Evolutionary conservation across 2,329 filamentous ascomycete genomes (phyloP), one percentile per base, ranked within the genome.

Genomic region (Botrytis medusae): DNA sequence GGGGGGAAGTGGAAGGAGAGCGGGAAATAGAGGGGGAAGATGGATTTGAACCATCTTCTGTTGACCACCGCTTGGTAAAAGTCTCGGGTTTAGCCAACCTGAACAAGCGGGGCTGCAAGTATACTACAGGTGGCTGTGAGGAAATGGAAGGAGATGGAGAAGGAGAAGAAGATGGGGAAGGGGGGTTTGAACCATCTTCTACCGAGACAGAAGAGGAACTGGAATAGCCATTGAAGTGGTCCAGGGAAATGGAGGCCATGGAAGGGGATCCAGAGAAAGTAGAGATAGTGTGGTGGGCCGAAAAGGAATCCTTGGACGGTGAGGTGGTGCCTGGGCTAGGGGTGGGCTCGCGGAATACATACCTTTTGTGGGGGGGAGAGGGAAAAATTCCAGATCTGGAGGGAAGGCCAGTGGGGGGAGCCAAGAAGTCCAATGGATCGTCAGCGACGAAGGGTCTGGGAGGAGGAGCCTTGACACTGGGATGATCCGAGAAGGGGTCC

Each of bases 31-130:
- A 44, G 16, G 42, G 42, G 16, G 42, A 44, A 44, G 42, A 16
- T 4, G 42, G 4, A 37, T 9, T 37, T 44, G 42, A 44, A 16
- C 37, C 7, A 37, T 37, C 37, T 37, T 37, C 37, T 37, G 42
- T 1, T 34, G 42, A 46, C 42, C 42, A 65, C 62, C 18, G 9
- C 37, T 68, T 5, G n/a, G 32, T 22, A 4, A 68, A 37, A 16
- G 65, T 14, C 9, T 68, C 42, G 34, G 29, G 22, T 57, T 29
- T 57, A 4, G 48, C 65, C 9, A 9, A 5, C 10, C 48, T 68
- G 48, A 57, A 68, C 10, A 68, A 68, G 46, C 32, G 48, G 25
- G n/a, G 51, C n/a, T 68, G 65, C 48, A 32, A 9, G 65, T 68
- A 29, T 68, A 68, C 48, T 57, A 68, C 10, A 42, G 65, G 46